phyloP scores from a whole-genome alignment of 176 grass and related monocot genomes.

The Thalia dealbata region DNA sequence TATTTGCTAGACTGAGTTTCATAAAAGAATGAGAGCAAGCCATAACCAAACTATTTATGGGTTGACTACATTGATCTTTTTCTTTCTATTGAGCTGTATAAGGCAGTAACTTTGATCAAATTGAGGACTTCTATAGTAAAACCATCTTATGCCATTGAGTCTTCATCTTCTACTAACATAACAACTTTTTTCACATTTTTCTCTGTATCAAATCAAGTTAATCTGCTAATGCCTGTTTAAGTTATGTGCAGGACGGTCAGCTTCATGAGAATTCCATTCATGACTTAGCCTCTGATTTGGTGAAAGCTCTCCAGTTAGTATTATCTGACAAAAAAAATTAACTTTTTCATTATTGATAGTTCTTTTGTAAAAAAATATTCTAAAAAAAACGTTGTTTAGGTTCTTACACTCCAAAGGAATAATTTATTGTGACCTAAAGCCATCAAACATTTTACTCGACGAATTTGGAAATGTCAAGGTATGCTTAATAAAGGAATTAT shows the following conservation, averaged over 20 bases:
- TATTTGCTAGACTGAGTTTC: too few relatives aligned
- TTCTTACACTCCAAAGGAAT: constrained; percentile 99
- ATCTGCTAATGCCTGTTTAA: background rate
- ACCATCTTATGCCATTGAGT: too few relatives aligned
- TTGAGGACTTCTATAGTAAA: too few relatives aligned
- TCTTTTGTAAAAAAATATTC: background rate
- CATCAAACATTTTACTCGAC: constrained; percentile 95
- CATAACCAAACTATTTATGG: too few relatives aligned
- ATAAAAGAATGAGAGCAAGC: too few relatives aligned
- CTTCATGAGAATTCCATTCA: constrained; percentile 89
- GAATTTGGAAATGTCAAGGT: constrained; percentile 97
- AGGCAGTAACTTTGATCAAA: too few relatives aligned
- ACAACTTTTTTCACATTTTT: background rate
- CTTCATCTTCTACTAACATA: background rate
- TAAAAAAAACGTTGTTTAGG: constrained; percentile 32
- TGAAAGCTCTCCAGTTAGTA: constrained; percentile 88
- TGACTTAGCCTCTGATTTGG: constrained; percentile 66
- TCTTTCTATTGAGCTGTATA: too few relatives aligned
- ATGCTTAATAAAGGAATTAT: too few relatives aligned
- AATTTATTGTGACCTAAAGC: constrained; percentile 94
- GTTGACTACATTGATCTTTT: too few relatives aligned
- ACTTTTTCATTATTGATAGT: background rate
- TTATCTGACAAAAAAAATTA: constrained; percentile 1
- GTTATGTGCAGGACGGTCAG: constrained; percentile 47
- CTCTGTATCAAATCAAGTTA: background rate